Evolutionary conservation across 768 basidiomycete genomes (phyloP).

Genomic region (Naganishia vishniacii): DNA sequence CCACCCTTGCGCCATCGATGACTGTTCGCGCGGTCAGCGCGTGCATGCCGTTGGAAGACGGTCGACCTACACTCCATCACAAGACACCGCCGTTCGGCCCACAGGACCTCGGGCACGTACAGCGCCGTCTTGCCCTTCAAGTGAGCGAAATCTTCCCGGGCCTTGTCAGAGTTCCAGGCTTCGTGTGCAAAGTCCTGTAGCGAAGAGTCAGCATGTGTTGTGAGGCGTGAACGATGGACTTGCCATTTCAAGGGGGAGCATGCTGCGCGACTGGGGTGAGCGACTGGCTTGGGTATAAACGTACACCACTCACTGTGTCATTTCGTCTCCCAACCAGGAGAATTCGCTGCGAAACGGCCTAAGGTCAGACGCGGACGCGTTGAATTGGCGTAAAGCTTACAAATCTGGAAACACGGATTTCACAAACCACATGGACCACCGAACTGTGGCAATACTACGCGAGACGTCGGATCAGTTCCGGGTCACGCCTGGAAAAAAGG

Average conservation of each 20-base stretch:
- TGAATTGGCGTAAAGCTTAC: conserved; percentile 13
- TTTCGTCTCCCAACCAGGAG: conserved; percentile 87
- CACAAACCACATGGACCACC: conserved; percentile 65
- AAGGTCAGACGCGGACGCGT: background rate
- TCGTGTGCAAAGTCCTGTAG: conserved; percentile 81
- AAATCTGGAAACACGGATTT: conserved; percentile 93
- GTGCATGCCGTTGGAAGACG: background rate
- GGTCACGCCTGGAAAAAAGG: background rate
- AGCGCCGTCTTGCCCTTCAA: conserved; percentile 63
- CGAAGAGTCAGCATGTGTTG: conserved; percentile 57
- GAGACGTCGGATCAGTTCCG: background rate
- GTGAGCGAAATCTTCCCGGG: conserved; percentile 63
- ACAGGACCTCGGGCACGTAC: conserved; percentile 74
- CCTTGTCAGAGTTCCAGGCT: conserved; percentile 73
- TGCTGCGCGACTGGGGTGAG: background rate
- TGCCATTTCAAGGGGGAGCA: conserved; percentile 29
- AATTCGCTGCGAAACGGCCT: conserved; percentile 58
- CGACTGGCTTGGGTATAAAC: too few species aligned
- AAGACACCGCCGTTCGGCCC: conserved; percentile 74
- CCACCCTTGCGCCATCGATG: conserved; percentile 72
- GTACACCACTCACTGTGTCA: conserved; percentile 60
- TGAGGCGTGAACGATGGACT: background rate
- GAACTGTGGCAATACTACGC: conserved; percentile 48
- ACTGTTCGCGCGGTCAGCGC: conserved; percentile 21
- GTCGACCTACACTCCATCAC: conserved; percentile 72